A percentile compares a stretch with the other conserved stretches of the same genome.
Evolutionary conservation across 1,284 basidiomycete genomes (phyloP).

Genomic region (Papiliotrema nemorosa): DNA sequence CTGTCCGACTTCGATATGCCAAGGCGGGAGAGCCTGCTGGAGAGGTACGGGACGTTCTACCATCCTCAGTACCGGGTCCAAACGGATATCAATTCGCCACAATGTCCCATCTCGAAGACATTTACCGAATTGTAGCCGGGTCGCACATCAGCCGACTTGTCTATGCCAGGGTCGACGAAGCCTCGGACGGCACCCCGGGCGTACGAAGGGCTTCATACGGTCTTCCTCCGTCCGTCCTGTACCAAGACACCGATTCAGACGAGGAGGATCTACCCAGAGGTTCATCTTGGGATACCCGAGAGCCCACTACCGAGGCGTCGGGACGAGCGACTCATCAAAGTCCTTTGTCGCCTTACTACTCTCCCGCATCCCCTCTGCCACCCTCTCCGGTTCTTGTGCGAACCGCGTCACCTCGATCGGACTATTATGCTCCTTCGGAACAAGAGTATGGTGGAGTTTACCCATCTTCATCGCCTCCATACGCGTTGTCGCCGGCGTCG

Average conservation of each 20-base stretch:
- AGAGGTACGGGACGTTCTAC: neutral
- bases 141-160: neutral
- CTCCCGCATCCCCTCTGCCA: neutral
- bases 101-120: neutral
- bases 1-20: constrained; percentile 14
- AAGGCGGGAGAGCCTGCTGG: constrained; percentile 1
- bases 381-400: too few species aligned
- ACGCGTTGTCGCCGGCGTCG: too few species aligned
- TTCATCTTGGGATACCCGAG: neutral
- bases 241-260: constrained; percentile 1
- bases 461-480: too few species aligned
- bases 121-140: neutral
- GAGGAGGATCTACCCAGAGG: constrained; percentile 5
- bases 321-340: too few species aligned
- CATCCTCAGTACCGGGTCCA: neutral
- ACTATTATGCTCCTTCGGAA: too few species aligned
- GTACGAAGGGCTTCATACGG: constrained; percentile 9
- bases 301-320: neutral
- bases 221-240: constrained; percentile 18
- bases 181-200: neutral
- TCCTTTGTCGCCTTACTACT: neutral
- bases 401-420: too few species aligned
- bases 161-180: neutral
- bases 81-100: neutral
- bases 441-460: too few species aligned